Evolutionary conservation across 495 filamentous ascomycete genomes (phyloP), one percentile per base, ranked within the genome.

Genomic region (Penicillium arizonense): DNA sequence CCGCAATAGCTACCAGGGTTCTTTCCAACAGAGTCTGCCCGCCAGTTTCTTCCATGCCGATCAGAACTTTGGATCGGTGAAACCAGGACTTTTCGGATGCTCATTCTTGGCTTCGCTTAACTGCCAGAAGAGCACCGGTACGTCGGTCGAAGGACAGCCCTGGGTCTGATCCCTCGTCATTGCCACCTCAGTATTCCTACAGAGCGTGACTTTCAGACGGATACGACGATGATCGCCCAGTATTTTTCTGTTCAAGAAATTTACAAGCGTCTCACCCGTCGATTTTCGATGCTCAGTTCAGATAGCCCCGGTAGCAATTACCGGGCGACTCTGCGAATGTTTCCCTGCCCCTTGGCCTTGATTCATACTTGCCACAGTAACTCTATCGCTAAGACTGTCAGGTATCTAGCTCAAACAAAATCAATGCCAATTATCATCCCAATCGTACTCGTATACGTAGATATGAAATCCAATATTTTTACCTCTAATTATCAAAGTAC

Each of bases 11-110:
- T 57, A 51, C 54, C 47, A 55, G 45, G 49, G 50, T 47, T 57
- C 44, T 50, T 66, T 63, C 55, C 52, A 58, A 39, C 51, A 59
- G 56, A 61, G 53, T 61, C 42, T 63, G 47, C 60, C 52, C 60
- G 54, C 57, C 63, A 46, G 36, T 61, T 51, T 58, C 44, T 58
- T 56, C 35, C 34, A 54, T 45, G 46, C 52, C 55, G 50, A 63
- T 52, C 52, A 50, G 54, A 49, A 60, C 39, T 43, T 55, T 38
- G 50, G 38, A 56, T 58, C 44, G 39, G 48, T 51, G 37, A 57
- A 44, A 41, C 37, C 38, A 55, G 42, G 48, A 43, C 33, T 21
- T 26, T 37, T 16, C 37, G 50, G 38, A 54, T 59, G 43, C 50
- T 59, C 26, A 41, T 35, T 33, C 47, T 33, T 16, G 33, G 30